Evolutionary conservation across 768 basidiomycete species (phyloP), one percentile per base, ranked within the genome.

Genomic region (Agaricus sinodeliciosus): DNA sequence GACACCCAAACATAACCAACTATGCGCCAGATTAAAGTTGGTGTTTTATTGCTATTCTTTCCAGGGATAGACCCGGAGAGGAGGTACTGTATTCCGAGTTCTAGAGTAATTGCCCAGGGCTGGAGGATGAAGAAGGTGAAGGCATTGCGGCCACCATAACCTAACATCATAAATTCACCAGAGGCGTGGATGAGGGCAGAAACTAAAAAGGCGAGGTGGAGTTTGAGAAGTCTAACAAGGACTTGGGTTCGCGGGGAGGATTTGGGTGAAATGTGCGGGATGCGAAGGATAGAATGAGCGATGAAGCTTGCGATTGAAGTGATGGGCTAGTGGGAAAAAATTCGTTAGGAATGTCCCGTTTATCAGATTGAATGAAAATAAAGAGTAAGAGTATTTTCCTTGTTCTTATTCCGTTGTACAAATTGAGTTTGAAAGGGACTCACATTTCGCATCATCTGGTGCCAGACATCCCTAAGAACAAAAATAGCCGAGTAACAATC

Each of bases 391-490:
- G 6, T 8, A 31, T 31, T 31, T 8, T 31, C 31, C 31, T 11
- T 11, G 7, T 31, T 31, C 31, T 11, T 31, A 7, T 31, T 5
- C 11, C 11, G 7, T 31, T 8, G 7, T 41, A 18, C 31, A 22
- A 22, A 26, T 9, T 26, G 45, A 47, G 13, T 34, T 22, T 37
- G 41, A 42, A 22, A 53, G 18, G 40, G 12, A 49, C 69, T 51
- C 51, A 74, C 72, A 45, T 63, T 62, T 43, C 66, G 65, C 28
- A 72, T 40, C 31, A 62, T 51, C 49, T 74, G 72, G 54, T 75
- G 73, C 71, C 72, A 74, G 0, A 62, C 59, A 27, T 18, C 36
- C 18, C 49, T 60, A 19, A 44, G 22, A n/a, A 22, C 22, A 22
- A 22, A 22, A 22, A 22, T 22, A 22, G 22, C 22, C 22, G 22